phyloP scores from a whole-genome alignment of 495 filamentous ascomycete genomes.

The Antarctomyces pellizariae region DNA sequence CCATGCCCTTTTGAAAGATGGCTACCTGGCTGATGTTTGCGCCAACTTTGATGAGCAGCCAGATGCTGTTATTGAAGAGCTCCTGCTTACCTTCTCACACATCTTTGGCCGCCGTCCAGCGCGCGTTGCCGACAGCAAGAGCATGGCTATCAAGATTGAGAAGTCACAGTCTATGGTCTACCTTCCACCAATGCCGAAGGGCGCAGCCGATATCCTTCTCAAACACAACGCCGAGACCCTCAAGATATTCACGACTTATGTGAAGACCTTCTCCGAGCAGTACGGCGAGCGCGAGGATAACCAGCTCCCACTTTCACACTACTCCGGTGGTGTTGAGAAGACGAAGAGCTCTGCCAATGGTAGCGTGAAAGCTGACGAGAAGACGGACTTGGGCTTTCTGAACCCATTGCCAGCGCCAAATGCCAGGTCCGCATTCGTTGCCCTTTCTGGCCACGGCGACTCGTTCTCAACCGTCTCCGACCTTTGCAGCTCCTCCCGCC shows the following conservation, averaged over 20 bases:
- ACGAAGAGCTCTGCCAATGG: slow-evolving; percentile 1
- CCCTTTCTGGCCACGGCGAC: slow-evolving; percentile 43
- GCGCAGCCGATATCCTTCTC: slow-evolving; percentile 27
- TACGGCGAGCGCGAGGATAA: slow-evolving; percentile 26
- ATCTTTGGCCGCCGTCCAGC: slow-evolving; percentile 32
- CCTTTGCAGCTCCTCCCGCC: slow-evolving; percentile 34
- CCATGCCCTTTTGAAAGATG: slow-evolving; percentile 41
- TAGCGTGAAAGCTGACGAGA: background rate
- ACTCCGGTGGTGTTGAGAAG: slow-evolving; percentile 2
- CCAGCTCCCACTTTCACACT: slow-evolving; percentile 31
- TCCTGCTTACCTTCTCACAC: slow-evolving; percentile 46
- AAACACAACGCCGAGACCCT: slow-evolving; percentile 40
- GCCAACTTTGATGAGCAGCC: slow-evolving; percentile 20
- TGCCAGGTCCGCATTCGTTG: slow-evolving; percentile 41
- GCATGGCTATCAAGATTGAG: slow-evolving; percentile 20
- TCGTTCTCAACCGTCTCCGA: slow-evolving; percentile 34
- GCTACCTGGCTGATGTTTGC: slow-evolving; percentile 43
- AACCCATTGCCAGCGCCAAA: slow-evolving; percentile 11
- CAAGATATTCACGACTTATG: slow-evolving; percentile 39
- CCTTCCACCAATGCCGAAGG: slow-evolving; percentile 34
- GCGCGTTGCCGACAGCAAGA: slow-evolving; percentile 18
- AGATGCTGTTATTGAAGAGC: slow-evolving; percentile 16
- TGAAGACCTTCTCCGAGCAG: slow-evolving; percentile 40
- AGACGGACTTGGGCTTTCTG: slow-evolving; percentile 3
- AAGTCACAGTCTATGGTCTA: slow-evolving; percentile 32